A percentile compares a stretch with the other conserved stretches of the same genome.
Conservation (phyloP, 75 land plant genomes). For the Picea sitchensis region DNA sequence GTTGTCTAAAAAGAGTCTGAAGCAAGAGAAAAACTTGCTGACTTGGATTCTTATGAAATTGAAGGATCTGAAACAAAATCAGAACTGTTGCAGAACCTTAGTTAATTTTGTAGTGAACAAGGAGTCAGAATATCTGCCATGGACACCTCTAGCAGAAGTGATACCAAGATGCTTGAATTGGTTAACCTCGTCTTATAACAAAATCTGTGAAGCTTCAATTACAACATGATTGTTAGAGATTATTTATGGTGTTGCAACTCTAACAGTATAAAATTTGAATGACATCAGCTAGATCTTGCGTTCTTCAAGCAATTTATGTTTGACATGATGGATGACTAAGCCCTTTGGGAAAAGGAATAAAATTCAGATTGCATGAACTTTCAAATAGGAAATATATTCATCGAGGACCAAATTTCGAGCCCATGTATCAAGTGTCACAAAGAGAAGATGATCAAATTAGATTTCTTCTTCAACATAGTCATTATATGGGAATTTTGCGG, state of each 20-base stretch:
- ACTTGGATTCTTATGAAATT: conserved; percentile 81
- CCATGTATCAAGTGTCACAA: no score
- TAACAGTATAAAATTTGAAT: conserved; percentile 33
- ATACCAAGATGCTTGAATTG: conserved; percentile 84
- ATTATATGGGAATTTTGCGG: no score
- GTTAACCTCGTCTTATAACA: conserved; percentile 89
- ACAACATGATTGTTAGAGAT: conserved; percentile 92
- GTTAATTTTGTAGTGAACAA: conserved; percentile 93
- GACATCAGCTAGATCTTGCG: no score
- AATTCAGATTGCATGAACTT: no score
- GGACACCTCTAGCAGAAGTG: conserved; percentile 97
- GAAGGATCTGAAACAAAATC: conserved; percentile 83
- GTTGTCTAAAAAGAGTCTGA: conserved; percentile 53
- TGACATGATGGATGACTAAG: no score
- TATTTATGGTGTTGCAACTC: conserved; percentile 93
- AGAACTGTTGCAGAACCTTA: conserved; percentile 79
- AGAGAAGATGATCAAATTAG: no score
- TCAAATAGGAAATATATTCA: no score
- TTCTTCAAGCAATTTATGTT: no score
- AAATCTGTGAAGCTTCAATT: conserved; percentile 78
- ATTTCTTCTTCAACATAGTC: no score
- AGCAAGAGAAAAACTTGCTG: conserved; percentile 65
- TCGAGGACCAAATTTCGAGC: no score
- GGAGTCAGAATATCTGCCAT: conserved; percentile 98
- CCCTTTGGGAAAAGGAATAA: no score